Conservation (phyloP, 257 asterid genomes). For the Fraxinus cuspidata region DNA sequence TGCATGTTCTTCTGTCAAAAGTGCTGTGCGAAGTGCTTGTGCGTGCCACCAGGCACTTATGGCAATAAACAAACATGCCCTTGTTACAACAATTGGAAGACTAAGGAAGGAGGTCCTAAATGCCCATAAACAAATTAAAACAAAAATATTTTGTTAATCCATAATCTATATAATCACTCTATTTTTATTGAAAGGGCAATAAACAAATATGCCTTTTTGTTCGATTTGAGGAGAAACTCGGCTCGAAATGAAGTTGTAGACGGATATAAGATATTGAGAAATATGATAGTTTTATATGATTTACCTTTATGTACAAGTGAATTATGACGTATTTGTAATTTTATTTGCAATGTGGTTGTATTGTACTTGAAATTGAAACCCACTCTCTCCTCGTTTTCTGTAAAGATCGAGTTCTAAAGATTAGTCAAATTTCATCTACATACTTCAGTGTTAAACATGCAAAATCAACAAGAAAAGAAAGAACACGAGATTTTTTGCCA, state of each 20-base stretch:
- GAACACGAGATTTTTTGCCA: too few species aligned
- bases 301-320: background rate
- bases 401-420: too few species aligned
- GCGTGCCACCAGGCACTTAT: slow-evolving; percentile 18
- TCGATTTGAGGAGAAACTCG: background rate
- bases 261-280: background rate
- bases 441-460: too few species aligned
- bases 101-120: slow-evolving; percentile 19
- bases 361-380: background rate
- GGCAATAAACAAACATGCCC: slow-evolving; percentile 19
- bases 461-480: too few species aligned
- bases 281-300: background rate
- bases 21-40: slow-evolving; percentile 20
- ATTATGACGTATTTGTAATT: too few species aligned
- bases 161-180: background rate
- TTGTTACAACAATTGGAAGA: slow-evolving; percentile 17
- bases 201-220: background rate
- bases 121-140: background rate
- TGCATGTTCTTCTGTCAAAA: slow-evolving; percentile 15
- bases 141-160: background rate
- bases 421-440: too few species aligned
- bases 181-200: background rate
- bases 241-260: background rate
- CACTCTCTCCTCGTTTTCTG: background rate
- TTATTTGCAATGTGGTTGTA: background rate